A percentile compares a stretch with the other conserved stretches of the same genome.
These are phyloP conservation scores for Conoideocrella luteorostrata DNA, from an alignment of 2,329 filamentous ascomycete genomes.

Conservation along the genomic window DNA sequence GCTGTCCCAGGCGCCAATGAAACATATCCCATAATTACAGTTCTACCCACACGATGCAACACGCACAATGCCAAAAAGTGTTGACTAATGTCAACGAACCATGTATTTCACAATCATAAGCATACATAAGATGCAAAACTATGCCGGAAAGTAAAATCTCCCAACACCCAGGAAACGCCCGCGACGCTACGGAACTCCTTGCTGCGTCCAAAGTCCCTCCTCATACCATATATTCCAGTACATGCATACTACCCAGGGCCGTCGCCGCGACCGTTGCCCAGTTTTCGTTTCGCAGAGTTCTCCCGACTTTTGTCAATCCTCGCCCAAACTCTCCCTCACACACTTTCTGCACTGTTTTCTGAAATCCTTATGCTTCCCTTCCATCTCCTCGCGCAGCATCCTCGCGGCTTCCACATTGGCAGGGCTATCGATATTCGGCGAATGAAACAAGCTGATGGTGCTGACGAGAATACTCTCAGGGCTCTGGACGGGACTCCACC, in stretches of 20 bases:
- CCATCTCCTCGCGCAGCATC: conserved; percentile 73
- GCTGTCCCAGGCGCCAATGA: neutral
- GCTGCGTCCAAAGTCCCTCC: neutral
- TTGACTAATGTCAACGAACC: neutral
- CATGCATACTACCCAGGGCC: neutral
- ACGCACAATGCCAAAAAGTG: too few relatives aligned
- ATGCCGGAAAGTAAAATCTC: too few relatives aligned
- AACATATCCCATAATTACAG: too few relatives aligned
- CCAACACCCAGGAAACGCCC: conserved; percentile 1
- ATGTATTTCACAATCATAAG: neutral
- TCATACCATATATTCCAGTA: neutral
- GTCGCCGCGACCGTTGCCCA: too few relatives aligned
- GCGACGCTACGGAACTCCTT: neutral
- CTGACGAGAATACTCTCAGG: conserved; percentile 90
- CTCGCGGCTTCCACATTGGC: conserved; percentile 92
- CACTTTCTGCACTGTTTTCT: conserved; percentile 70
- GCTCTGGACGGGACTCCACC: conserved; percentile 92
- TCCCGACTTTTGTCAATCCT: conserved; percentile 39
- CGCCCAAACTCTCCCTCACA: conserved; percentile 74
- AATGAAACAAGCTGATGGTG: conserved; percentile 86
- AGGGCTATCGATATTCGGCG: conserved; percentile 91
- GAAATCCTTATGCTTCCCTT: conserved; percentile 61
- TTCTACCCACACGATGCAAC: too few relatives aligned
- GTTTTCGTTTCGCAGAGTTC: too few relatives aligned
- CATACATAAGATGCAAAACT: neutral